Evolutionary conservation across 805 yeast genomes (phyloP).

Genomic region (Schwanniomyces yamadae): DNA sequence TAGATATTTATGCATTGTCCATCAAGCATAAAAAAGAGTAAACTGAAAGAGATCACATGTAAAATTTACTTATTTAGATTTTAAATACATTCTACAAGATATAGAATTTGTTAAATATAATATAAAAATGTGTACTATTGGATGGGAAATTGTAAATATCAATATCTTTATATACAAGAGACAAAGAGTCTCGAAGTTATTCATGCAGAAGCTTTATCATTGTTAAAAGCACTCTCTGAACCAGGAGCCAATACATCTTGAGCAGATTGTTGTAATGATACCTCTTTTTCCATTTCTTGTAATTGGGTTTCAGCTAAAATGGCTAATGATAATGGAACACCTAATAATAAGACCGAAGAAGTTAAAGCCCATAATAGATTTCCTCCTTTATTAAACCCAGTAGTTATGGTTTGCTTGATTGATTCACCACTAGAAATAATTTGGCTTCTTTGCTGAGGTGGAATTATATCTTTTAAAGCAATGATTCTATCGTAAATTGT

Average conservation of each 20-base stretch:
- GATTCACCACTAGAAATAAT: conserved; percentile 34
- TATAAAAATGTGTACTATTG: conserved; percentile 7
- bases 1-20: conserved; percentile 82
- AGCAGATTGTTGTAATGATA: conserved; percentile 76
- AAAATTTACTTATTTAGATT: conserved; percentile 1
- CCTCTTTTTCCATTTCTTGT: conserved; percentile 90
- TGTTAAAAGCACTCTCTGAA: conserved; percentile 44
- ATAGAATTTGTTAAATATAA: conserved; percentile 4
- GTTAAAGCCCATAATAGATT: conserved; percentile 81
- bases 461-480: conserved; percentile 88
- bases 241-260: conserved; percentile 74
- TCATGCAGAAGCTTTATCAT: conserved; percentile 18
- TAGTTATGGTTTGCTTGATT: conserved; percentile 29
- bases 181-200: conserved; percentile 5
- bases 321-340: conserved; percentile 89
- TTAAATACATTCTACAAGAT: conserved; percentile 1
- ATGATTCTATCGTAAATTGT: conserved; percentile 81
- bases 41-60: not conserved
- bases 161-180: conserved; percentile 10
- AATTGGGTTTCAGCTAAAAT: conserved; percentile 91
- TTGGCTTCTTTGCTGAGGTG: conserved; percentile 75
- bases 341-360: conserved; percentile 79
- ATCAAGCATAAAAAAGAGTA: conserved; percentile 72
- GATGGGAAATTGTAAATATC: conserved; percentile 4
- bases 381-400: conserved; percentile 63